These are phyloP conservation scores for Acacia crassicarpa DNA, from an alignment of 306 rosid species.

Conservation along the genomic window DNA sequence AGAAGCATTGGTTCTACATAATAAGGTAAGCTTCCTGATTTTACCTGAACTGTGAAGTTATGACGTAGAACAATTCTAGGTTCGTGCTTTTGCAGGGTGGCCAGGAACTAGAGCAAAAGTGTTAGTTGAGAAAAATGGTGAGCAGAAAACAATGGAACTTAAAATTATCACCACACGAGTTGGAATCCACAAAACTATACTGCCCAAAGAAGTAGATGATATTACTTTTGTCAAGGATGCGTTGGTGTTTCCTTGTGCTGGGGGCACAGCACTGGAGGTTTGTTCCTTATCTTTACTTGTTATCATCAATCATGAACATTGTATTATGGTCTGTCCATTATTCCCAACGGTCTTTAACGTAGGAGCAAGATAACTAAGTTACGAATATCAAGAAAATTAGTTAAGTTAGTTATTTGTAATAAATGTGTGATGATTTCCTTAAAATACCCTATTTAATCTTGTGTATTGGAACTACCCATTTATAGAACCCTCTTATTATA, in stretches of 20 bases:
- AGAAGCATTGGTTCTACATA: constrained; percentile 75
- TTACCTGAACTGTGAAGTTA: constrained; percentile 39
- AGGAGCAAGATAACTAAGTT: too few relatives aligned
- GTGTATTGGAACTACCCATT: too few relatives aligned
- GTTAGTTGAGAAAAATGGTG: constrained; percentile 51
- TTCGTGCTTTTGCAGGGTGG: constrained; percentile 99
- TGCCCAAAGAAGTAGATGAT: constrained; percentile 48
- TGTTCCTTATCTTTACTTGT: constrained; percentile 15
- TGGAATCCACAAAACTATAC: constrained; percentile 36
- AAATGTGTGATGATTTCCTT: too few relatives aligned
- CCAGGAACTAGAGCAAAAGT: constrained; percentile 90
- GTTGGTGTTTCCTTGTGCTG: constrained; percentile 72
- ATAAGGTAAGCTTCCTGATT: constrained; percentile 60
- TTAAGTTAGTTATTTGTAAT: too few relatives aligned
- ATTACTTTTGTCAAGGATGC: constrained; percentile 56
- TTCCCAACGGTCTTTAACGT: too few relatives aligned
- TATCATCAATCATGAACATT: constrained; percentile 21
- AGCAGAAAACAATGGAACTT: constrained; percentile 55
- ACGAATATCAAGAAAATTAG: too few relatives aligned
- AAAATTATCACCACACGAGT: constrained; percentile 81
- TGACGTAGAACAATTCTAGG: constrained; percentile 63
- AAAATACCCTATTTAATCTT: too few relatives aligned
- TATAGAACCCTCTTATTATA: too few relatives aligned
- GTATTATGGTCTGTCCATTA: not conserved
- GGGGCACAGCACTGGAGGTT: constrained; percentile 76